Evolutionary conservation across 1,284 basidiomycete species (phyloP).

Genomic region (Paramarasmius palmivorus): DNA sequence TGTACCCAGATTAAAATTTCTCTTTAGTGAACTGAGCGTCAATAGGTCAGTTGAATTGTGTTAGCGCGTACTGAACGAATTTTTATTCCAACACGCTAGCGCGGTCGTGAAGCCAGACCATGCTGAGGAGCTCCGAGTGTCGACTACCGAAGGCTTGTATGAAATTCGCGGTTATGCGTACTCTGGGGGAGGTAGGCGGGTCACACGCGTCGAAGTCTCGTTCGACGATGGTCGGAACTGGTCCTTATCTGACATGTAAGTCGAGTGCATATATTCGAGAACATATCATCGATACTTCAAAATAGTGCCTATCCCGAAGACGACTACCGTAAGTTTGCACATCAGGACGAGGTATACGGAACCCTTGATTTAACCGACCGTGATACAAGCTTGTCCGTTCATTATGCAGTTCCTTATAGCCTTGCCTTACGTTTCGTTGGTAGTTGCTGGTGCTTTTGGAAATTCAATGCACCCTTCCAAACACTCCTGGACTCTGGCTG

Average conservation of each 20-base stretch:
- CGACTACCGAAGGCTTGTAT: constrained; percentile 29
- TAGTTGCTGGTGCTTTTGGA: constrained; percentile 71
- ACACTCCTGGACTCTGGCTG: constrained; percentile 36
- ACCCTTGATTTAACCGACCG: constrained; percentile 46
- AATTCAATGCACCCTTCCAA: constrained; percentile 38
- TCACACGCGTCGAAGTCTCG: constrained; percentile 63
- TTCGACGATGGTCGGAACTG: constrained; percentile 60
- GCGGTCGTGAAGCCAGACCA: constrained; percentile 63
- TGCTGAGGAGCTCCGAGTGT: constrained; percentile 43
- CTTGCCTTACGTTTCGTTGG: neutral
- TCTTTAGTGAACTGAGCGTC: constrained; percentile 56
- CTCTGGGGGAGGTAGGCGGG: constrained; percentile 62
- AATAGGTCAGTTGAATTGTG: constrained; percentile 31
- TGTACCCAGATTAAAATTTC: neutral
- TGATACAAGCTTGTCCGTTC: constrained; percentile 40
- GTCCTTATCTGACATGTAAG: constrained; percentile 44
- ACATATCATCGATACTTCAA: neutral
- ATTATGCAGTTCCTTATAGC: constrained; percentile 20
- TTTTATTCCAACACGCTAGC: constrained; percentile 22
- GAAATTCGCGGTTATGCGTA: constrained; percentile 62
- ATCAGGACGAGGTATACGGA: constrained; percentile 32
- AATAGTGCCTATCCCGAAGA: constrained; percentile 55
- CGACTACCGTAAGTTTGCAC: constrained; percentile 37
- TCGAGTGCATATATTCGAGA: constrained; percentile 9
- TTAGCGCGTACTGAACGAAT: neutral